These are phyloP conservation scores for Hibiscus tridactylites DNA, from an alignment of 345 rosid species.

Conservation along the genomic window DNA sequence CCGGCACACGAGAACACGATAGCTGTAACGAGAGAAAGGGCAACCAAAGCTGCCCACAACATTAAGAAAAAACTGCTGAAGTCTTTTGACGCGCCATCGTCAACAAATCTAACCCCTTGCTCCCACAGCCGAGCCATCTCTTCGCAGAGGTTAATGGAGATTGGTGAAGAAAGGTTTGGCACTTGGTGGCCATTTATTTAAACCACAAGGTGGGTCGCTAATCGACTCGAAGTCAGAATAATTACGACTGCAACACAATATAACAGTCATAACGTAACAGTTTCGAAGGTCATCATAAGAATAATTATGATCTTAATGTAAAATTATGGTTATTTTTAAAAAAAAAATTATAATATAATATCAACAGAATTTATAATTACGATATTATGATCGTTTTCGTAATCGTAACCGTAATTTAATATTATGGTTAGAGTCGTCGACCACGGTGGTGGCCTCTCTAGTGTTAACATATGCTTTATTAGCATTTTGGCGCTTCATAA, in stretches of 20 bases:
- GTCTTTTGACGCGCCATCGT: neutral
- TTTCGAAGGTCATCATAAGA: no score
- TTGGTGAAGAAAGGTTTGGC: neutral
- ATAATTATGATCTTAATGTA: neutral
- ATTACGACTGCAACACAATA: no score
- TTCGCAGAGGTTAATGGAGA: neutral
- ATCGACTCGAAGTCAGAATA: no score
- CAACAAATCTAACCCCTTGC: neutral
- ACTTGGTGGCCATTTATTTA: neutral
- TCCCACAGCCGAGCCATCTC: neutral
- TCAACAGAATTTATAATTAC: no score
- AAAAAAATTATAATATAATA: no score
- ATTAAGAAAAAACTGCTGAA: neutral
- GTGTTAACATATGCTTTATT: neutral
- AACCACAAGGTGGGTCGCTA: neutral
- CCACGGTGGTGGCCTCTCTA: neutral
- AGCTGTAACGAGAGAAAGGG: conserved; percentile 1
- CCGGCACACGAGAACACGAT: conserved; percentile 2
- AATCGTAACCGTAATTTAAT: no score
- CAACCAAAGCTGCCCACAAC: neutral
- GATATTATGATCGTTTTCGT: no score
- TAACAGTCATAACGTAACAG: no score
- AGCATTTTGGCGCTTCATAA: neutral
- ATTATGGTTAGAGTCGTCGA: neutral
- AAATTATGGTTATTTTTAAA: no score